These are phyloP conservation scores for Rhizophagus prolifer DNA, from an alignment of 192 early-diverging fungal species.

Conservation along the genomic window DNA sequence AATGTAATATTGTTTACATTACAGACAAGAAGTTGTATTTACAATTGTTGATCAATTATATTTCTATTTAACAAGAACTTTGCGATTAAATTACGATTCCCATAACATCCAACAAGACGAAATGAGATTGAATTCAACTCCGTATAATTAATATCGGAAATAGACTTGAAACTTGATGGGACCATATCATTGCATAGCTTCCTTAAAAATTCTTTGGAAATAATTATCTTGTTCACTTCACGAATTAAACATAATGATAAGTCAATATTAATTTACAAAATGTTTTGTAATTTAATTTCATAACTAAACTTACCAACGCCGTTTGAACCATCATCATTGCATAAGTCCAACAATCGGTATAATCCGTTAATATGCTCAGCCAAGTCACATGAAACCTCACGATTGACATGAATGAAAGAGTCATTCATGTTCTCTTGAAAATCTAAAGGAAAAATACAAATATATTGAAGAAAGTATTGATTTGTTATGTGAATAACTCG, in stretches of 20 bases:
- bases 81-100: conserved; percentile 19
- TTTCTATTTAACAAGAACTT: conserved; percentile 7
- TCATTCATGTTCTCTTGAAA: too few species aligned
- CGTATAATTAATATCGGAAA: conserved; percentile 16
- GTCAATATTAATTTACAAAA: not conserved
- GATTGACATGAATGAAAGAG: too few species aligned
- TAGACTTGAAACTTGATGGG: conserved; percentile 18
- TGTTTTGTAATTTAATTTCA: not conserved
- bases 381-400: not conserved
- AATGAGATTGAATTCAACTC: not conserved
- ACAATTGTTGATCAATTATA: conserved; percentile 11
- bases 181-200: conserved; percentile 28
- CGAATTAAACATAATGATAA: too few species aligned
- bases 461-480: too few species aligned
- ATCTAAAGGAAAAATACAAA: too few species aligned
- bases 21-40: not conserved
- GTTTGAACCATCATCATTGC: conserved; percentile 25
- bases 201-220: not conserved
- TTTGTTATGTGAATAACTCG: too few species aligned
- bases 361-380: not conserved
- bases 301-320: conserved; percentile 9
- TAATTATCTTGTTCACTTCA: conserved; percentile 27
- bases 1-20: too few species aligned
- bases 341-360: conserved; percentile 16
- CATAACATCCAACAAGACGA: conserved; percentile 22